Conservation (phyloP, 176 grass and related monocot genomes). For the Cymbopogon citratus region DNA sequence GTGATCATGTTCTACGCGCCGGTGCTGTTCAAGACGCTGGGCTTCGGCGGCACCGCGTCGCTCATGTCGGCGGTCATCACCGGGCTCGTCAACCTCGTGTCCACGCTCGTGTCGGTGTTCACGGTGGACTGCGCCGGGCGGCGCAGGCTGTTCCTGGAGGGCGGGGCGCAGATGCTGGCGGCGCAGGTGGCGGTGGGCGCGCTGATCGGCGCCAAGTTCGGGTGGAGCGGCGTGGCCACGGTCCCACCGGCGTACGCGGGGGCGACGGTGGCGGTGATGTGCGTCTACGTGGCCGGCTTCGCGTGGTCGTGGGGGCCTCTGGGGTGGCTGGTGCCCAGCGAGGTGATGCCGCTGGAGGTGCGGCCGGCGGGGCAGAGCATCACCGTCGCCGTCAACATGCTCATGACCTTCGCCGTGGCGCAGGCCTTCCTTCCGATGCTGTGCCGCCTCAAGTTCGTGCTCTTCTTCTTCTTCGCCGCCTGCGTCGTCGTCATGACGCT, state of each 20-base stretch:
- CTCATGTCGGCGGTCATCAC: slow-evolving; percentile 28
- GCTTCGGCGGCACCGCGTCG: slow-evolving; percentile 35
- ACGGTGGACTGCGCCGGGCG: slow-evolving; percentile 12
- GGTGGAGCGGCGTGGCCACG: too few relatives aligned
- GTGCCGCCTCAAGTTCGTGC: slow-evolving; percentile 44
- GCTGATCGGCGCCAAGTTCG: too few relatives aligned
- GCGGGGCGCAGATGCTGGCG: slow-evolving; percentile 21
- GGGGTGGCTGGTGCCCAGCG: not conserved
- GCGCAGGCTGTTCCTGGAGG: not conserved
- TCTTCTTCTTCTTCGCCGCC: slow-evolving; percentile 71
- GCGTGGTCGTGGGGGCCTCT: too few relatives aligned
- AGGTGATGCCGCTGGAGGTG: slow-evolving; percentile 64
- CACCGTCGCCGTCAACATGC: slow-evolving; percentile 91
- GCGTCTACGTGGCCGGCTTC: too few relatives aligned
- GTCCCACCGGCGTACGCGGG: too few relatives aligned
- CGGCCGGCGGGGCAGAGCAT: slow-evolving; percentile 92
- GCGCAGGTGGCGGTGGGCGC: not conserved
- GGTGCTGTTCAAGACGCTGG: slow-evolving; percentile 52
- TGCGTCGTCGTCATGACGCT: slow-evolving; percentile 49
- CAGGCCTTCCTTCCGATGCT: slow-evolving; percentile 44
- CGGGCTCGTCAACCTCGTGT: slow-evolving; percentile 8
- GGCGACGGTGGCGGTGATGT: too few relatives aligned
- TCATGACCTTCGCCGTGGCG: not conserved
- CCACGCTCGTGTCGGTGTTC: slow-evolving; percentile 21
- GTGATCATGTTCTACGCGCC: slow-evolving; percentile 83